These are phyloP conservation scores for Kuraishia piskuri DNA, from an alignment of 805 yeast species.

Conservation along the genomic window DNA sequence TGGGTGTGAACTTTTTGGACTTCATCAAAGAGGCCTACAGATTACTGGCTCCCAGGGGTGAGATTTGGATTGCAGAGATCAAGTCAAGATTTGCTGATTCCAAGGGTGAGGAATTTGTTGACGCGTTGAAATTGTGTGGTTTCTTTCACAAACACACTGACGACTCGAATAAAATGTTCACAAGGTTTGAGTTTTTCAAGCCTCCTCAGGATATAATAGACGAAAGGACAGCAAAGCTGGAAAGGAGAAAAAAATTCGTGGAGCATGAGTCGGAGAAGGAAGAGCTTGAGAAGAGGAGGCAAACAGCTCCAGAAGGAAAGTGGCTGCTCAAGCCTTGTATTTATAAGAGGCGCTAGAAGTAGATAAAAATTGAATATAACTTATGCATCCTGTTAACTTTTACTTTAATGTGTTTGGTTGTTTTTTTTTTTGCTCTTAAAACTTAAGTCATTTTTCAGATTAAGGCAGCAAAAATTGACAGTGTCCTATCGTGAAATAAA, in stretches of 20 bases:
- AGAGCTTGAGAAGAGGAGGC: constrained; percentile 45
- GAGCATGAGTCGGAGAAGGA: constrained; percentile 63
- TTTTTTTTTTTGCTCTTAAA: too few species aligned
- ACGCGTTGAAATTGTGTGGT: constrained; percentile 68
- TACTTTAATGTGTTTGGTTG: too few species aligned
- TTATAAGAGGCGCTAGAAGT: constrained; percentile 67
- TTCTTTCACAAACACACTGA: constrained; percentile 87
- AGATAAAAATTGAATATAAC: not conserved
- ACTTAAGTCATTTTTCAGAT: too few species aligned
- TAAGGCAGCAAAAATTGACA: not conserved
- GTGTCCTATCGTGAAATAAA: not conserved
- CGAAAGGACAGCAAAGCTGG: constrained; percentile 52
- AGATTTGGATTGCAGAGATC: constrained; percentile 96
- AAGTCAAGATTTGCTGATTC: constrained; percentile 81
- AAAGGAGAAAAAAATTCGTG: constrained; percentile 56
- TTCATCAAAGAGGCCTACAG: constrained; percentile 87
- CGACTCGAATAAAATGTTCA: constrained; percentile 84
- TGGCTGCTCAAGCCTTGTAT: constrained; percentile 95
- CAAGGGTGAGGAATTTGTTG: constrained; percentile 73
- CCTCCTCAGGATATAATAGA: constrained; percentile 64
- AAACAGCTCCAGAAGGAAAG: constrained; percentile 59
- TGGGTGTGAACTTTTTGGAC: constrained; percentile 96
- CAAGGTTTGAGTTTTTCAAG: constrained; percentile 88
- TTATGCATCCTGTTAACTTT: too few species aligned
- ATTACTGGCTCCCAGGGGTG: constrained; percentile 82